Evolutionary conservation across 768 basidiomycete genomes (phyloP).

Genomic region (Cystofilobasidium capitatum): DNA sequence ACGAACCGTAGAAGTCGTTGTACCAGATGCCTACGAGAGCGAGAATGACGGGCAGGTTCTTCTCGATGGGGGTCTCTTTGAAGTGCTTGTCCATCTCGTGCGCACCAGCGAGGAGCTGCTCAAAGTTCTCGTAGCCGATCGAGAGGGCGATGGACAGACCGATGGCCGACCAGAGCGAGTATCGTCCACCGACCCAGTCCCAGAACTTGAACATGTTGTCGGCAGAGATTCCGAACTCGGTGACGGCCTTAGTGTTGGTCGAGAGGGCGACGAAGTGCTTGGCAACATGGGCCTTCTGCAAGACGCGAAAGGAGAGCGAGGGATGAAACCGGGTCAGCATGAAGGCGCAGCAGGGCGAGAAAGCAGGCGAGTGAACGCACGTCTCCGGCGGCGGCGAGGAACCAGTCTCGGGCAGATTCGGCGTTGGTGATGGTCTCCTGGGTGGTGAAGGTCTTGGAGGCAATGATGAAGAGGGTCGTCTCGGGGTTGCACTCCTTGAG

Average conservation of each 20-base stretch:
- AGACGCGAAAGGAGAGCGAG: neutral
- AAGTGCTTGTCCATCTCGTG: conserved; percentile 99
- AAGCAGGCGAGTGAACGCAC: conserved; percentile 33
- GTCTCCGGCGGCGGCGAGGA: conserved; percentile 72
- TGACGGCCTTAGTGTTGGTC: conserved; percentile 89
- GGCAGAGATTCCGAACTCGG: conserved; percentile 78
- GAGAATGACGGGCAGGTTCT: conserved; percentile 83
- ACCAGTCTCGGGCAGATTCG: conserved; percentile 86
- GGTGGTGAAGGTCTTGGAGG: conserved; percentile 98
- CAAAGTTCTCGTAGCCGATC: conserved; percentile 91
- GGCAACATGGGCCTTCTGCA: conserved; percentile 70
- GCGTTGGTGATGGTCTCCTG: conserved; percentile 99
- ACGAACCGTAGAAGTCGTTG: conserved; percentile 83
- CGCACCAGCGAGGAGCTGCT: conserved; percentile 76
- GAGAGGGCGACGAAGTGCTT: conserved; percentile 98
- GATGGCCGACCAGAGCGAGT: conserved; percentile 97
- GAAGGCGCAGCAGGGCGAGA: neutral
- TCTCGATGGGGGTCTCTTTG: conserved; percentile 71
- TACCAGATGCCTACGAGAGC: conserved; percentile 94
- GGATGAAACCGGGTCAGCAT: neutral
- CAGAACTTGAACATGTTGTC: conserved; percentile 99
- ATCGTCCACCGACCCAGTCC: conserved; percentile 99
- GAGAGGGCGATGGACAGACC: conserved; percentile 87
- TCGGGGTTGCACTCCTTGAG: conserved; percentile 72
- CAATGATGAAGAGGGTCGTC: conserved; percentile 91